Evolutionary conservation across 106 monocot species (phyloP), one percentile per base, ranked within the genome.

Genomic region (Chionographis japonica): DNA sequence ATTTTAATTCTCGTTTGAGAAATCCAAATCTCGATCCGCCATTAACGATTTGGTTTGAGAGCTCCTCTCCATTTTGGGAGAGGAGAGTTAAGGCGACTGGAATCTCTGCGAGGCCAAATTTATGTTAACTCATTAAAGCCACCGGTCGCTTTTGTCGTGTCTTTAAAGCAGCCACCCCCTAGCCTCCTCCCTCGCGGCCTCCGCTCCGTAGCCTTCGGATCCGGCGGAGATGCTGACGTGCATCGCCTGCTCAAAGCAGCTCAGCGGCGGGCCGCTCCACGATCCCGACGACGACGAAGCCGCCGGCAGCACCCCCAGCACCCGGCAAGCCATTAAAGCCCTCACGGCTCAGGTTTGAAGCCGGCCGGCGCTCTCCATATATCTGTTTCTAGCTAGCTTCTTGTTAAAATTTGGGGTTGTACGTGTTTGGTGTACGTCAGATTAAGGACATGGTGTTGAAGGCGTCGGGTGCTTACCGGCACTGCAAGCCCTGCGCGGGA

Each of bases 401-500:
- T 42, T 66, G 19, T 37, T 66, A 27, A n/a, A 59, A 9, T 57
- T 36, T 59, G 4, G 18, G 8, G 13, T 5, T 17, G 14, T 27
- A 49, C 4, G 38, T 72, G 64, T 12, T 20, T 20, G 46, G 46
- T 51, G 37, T 11, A 36, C 40, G 12, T 40, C 87, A 94, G 90
- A 75, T 94, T 69, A 94, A 87, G 73, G 90, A 94, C 68, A 94
- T 94, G 80, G 94, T 90, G 46, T 15, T 87, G 42, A 95, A 88
- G 75, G 91, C 91, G 6, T 87, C 89, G 8, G 87, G 94, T 18
- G 95, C 82, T 49, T 95, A 91, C 88, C 71, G 86, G 62, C 83
- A 95, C 70, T 95, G 91, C 61, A 88, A 85, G 74, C 81, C 91
- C 1, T 88, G 91, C 58, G 64, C 71, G 1, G 87, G 87, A 6